These are phyloP conservation scores for Microcyclospora pomicola DNA, from an alignment of 2,329 filamentous ascomycete species.

Conservation along the genomic window DNA sequence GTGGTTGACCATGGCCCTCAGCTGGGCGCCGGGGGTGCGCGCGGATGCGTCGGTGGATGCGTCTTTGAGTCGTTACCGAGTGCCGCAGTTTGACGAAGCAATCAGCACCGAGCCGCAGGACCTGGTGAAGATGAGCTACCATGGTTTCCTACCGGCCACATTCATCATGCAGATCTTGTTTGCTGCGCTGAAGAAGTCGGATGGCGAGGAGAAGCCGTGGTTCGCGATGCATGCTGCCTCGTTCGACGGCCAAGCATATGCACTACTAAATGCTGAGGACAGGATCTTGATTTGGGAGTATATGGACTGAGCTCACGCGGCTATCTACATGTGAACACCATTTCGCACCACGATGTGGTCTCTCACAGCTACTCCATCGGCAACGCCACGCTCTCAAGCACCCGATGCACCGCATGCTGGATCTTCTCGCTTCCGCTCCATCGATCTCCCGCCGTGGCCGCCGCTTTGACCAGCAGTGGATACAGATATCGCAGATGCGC, in stretches of 20 bases:
- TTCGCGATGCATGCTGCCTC: conserved; percentile 16
- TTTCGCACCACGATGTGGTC: too few species aligned
- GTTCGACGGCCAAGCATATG: conserved; percentile 19
- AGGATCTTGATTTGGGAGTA: conserved; percentile 22
- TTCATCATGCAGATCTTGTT: conserved; percentile 21
- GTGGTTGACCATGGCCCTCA: conserved; percentile 56
- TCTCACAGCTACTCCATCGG: too few species aligned
- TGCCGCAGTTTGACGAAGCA: conserved; percentile 28
- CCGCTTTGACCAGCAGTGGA: conserved; percentile 55
- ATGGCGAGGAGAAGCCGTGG: conserved; percentile 13
- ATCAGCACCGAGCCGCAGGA: conserved; percentile 6
- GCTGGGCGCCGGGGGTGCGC: conserved; percentile 51
- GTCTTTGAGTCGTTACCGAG: conserved; percentile 54
- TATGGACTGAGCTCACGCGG: conserved; percentile 11
- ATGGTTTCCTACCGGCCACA: conserved; percentile 27
- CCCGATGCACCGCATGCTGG: conserved; percentile 26
- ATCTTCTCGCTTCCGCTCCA: conserved; percentile 43
- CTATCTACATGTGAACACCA: too few species aligned
- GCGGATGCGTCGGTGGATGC: conserved; percentile 48
- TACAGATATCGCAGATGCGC: conserved; percentile 74
- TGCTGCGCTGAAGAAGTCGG: conserved; percentile 13
- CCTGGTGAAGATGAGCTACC: conserved; percentile 29
- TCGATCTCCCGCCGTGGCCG: conserved; percentile 45
- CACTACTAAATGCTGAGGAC: conserved; percentile 15
- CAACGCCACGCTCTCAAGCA: conserved; percentile 19